phyloP scores from a whole-genome alignment of 129 eudicot genomes.

The Flaveria brownii region DNA sequence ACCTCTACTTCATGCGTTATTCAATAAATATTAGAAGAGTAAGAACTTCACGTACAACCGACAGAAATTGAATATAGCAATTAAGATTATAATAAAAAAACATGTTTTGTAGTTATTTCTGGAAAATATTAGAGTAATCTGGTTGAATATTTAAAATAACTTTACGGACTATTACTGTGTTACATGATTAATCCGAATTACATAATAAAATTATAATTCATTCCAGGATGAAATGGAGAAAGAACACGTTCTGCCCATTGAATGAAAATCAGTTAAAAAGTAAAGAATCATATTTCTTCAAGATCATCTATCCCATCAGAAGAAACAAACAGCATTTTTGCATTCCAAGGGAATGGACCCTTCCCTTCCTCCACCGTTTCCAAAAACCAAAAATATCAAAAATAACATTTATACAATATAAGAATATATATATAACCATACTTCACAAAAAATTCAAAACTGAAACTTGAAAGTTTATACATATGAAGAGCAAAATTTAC shows the following conservation, averaged over 20 bases:
- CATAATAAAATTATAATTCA: not conserved
- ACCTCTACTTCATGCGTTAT: not conserved
- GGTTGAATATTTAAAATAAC: not conserved
- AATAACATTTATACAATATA: not conserved
- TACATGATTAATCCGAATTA: not conserved
- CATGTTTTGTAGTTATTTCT: not conserved
- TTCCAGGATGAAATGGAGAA: not conserved
- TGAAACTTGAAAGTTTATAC: not conserved
- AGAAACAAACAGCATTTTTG: not conserved
- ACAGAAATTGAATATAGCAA: not conserved
- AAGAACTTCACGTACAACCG: not conserved
- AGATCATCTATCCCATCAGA: not conserved
- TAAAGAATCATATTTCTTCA: too few species aligned
- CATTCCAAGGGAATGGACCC: too few species aligned
- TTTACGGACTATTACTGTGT: not conserved
- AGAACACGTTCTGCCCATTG: not conserved
- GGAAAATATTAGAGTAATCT: not conserved
- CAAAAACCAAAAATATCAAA: not conserved
- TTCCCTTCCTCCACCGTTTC: too few species aligned
- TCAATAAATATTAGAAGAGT: not conserved
- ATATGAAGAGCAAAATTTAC: not conserved
- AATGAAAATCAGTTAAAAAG: not conserved
- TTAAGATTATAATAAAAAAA: not conserved
- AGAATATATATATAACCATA: not conserved
- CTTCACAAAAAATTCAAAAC: not conserved